A percentile compares a stretch with the other conserved stretches of the same genome.
Evolutionary conservation across 352 stramenopile species (phyloP).

Genomic region (Globisporangium cylindrosporum): DNA sequence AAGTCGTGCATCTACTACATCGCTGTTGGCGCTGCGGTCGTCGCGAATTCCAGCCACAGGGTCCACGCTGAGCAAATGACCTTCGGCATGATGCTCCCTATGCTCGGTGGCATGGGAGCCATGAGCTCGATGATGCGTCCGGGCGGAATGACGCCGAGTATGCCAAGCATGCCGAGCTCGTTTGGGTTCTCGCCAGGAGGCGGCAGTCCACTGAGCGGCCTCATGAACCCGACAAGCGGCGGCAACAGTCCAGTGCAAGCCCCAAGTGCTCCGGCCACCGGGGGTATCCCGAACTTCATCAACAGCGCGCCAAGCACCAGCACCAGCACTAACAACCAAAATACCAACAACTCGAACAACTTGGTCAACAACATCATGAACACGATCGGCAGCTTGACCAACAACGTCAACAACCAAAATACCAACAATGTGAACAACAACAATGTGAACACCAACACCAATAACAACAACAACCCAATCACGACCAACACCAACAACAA

Average conservation of each 20-base stretch:
- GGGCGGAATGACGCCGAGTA: not conserved
- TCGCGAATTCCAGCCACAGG: not conserved
- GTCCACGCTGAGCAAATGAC: not conserved
- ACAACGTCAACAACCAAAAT: not conserved
- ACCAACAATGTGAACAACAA: not conserved
- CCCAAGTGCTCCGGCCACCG: no score
- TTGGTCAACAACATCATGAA: not conserved
- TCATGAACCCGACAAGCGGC: no score
- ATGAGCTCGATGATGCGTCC: not conserved
- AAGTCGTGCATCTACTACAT: conserved; percentile 7
- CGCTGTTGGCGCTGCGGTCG: not conserved
- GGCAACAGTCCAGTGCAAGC: not conserved
- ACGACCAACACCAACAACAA: no score
- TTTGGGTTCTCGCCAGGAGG: not conserved
- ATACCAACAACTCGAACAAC: not conserved
- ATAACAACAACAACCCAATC: not conserved
- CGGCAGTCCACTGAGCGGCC: no score
- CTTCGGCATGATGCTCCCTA: not conserved
- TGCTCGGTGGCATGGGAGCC: not conserved
- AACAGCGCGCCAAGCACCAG: no score
- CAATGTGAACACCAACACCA: no score
- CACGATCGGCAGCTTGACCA: no score
- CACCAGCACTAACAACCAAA: not conserved
- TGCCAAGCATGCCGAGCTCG: not conserved
- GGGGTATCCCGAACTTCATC: no score